Evolutionary conservation across 495 filamentous ascomycete species (phyloP), one percentile per base, ranked within the genome.

Genomic region (Hypoxylon lienhwacheense): DNA sequence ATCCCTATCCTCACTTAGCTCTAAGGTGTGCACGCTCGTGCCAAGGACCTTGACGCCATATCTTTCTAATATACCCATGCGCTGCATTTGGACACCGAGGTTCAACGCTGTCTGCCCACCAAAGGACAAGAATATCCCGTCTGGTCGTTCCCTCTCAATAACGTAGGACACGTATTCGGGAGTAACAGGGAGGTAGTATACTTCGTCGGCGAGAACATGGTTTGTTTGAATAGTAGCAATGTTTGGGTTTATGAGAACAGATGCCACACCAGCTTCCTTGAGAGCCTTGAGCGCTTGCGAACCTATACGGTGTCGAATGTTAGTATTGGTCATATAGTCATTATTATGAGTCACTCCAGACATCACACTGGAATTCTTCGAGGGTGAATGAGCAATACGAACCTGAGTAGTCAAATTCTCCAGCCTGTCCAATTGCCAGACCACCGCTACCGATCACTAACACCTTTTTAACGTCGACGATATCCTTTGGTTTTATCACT

Each of bases 331-430:
- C 7, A 24, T 15, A 46, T 11, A 19, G 40, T 47, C 12, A 10
- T 28, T n/a, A 39, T 28, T 59, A 59, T 70, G 68, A 68, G 62
- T 71, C 68, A 68, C 65, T n/a, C 40, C 36, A 43, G 29, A 42
- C 43, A 16, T 39, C 19, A 48, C 24, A 40, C n/a, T 50, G 28
- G 49, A 25, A 1, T 14, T 12, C n/a, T 25, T 41, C 37, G 51
- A 47, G 41, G 43, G 53, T 52, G 26, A 74, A 74, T 73, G 83
- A 12, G 28, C 11, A 36, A 31, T 24, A 61, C 62, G 25, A 57
- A 81, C 91, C 93, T 57, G 95, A 97, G 73, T 98, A 98, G 71
- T 98, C 93, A 66, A 98, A 98, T 73, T 98, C 93, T 73, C 93
- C 93, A 49, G 93, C 93, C 73, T 98, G 93, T 52, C 93, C 93